Evolutionary conservation across 164 flowering plant species (phyloP).

Genomic region (Magnolia officinalis): DNA sequence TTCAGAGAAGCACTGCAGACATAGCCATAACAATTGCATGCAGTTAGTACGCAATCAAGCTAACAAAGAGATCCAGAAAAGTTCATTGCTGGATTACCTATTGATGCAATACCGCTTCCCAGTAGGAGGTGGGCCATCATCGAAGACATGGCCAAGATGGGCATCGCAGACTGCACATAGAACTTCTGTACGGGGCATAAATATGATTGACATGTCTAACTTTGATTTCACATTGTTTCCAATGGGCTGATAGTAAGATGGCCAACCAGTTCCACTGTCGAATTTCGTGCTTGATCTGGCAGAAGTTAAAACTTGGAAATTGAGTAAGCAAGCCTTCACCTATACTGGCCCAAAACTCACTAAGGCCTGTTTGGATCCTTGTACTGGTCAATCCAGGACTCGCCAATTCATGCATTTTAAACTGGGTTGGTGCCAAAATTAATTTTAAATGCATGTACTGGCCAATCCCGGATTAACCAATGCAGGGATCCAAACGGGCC

Average conservation of each 20-base stretch:
- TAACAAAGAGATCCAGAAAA: not conserved
- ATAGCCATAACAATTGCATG: constrained; percentile 2
- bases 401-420: too few relatives aligned
- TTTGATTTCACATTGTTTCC: constrained; percentile 80
- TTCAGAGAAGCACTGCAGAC: constrained; percentile 66
- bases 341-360: not conserved
- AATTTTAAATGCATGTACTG: too few relatives aligned
- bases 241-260: constrained; percentile 74
- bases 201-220: constrained; percentile 75
- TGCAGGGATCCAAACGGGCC: too few relatives aligned
- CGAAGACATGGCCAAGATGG: constrained; percentile 92
- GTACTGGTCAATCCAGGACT: not conserved
- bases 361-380: not conserved
- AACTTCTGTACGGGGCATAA: constrained; percentile 93
- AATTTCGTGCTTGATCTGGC: constrained; percentile 84
- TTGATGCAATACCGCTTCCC: constrained; percentile 90
- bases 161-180: constrained; percentile 74
- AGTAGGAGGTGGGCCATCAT: constrained; percentile 92
- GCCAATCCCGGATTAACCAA: too few relatives aligned
- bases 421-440: too few relatives aligned
- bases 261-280: constrained; percentile 98
- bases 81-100: constrained; percentile 36
- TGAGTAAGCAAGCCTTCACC: not conserved
- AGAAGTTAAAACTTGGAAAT: not conserved
- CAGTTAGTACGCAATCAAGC: not conserved